Conservation (phyloP, 2,329 filamentous ascomycete species). For the Magnaporthiopsis rhizophila region DNA sequence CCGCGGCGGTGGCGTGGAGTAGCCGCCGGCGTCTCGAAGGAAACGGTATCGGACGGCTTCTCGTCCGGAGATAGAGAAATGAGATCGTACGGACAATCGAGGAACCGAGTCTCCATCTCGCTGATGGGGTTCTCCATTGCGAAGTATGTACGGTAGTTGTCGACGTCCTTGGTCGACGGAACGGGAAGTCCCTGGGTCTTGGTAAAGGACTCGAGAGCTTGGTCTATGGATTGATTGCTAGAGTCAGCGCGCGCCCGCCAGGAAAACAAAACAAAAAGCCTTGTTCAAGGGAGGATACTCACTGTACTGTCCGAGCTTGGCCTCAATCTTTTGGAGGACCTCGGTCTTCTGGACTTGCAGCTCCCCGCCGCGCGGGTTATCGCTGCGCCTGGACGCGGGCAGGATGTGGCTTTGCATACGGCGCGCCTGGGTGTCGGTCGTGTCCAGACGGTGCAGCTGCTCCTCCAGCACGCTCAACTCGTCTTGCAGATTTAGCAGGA, state of each 20-base stretch:
- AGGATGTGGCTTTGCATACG: conserved; percentile 33
- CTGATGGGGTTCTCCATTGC: conserved; percentile 43
- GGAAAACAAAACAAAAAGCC: not conserved
- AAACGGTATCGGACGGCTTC: too few relatives aligned
- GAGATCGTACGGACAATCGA: conserved; percentile 47
- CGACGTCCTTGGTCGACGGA: conserved; percentile 37
- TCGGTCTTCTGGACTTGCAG: conserved; percentile 53
- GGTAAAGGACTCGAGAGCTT: conserved; percentile 51
- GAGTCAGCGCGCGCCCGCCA: not conserved
- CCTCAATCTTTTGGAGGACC: conserved; percentile 53
- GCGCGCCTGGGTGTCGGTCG: conserved; percentile 40
- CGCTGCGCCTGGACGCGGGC: conserved; percentile 53
- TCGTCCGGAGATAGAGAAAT: conserved; percentile 28
- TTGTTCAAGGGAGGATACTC: conserved; percentile 17
- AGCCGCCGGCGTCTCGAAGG: not conserved
- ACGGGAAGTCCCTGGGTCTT: conserved; percentile 39
- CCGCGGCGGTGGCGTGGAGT: not conserved
- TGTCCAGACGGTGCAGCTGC: conserved; percentile 63
- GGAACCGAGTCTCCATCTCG: conserved; percentile 51
- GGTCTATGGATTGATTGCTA: conserved; percentile 32
- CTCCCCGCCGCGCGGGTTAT: conserved; percentile 45
- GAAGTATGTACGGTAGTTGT: conserved; percentile 44
- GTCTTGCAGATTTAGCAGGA: conserved; percentile 78
- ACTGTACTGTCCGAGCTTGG: conserved; percentile 64
- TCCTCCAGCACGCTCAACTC: conserved; percentile 76